Evolutionary conservation across 441 rosid genomes (phyloP), one percentile per base, ranked within the genome.

Genomic region (Adansonia madagascariensis): DNA sequence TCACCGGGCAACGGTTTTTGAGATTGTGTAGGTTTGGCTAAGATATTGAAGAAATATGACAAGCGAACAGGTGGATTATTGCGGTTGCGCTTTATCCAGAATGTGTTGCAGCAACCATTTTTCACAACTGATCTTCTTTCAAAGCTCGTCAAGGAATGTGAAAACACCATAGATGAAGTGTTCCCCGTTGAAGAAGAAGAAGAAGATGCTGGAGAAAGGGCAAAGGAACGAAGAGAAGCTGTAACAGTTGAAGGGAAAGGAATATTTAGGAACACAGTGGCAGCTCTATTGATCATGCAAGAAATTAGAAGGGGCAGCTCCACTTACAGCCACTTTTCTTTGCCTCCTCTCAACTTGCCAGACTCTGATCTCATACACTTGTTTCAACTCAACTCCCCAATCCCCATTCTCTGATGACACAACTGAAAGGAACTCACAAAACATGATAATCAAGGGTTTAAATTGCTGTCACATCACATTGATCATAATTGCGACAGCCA

Each of bases 21-120:
- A n/a, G 47, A 5, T 73, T 46, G 3, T 65, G 71, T 67, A 92
- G 97, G 97, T 27, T 73, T 92, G 76, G 92, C 89, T 0, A 94
- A 94, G 89, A 94, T 94, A 35, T 20, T 92, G 87, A 94, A 94
- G 89, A 94, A 94, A 76, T 94, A 89, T 52, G 98, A 94, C 84
- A 91, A 94, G 87, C 80, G 87, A 82, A 94, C 88, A 0, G 85
- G 95, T 8, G 85, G 91, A 0, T 65, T 85, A 49, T 47, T 92
- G 78, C 83, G 98, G 50, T 82, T 86, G 66, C 84, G 88, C 6
- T 92, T 88, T 79, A 92, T 92, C 0, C 91, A 90, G 55, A 88
- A 84, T 50, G 97, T 92, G 74, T 43, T 91, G 75, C 78, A 76
- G 57, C 96, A 94, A 14, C 97, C 97, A 0, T 92, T 92, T 78